Conservation (phyloP, 768 basidiomycete genomes). For the Amyloporia xantha region DNA sequence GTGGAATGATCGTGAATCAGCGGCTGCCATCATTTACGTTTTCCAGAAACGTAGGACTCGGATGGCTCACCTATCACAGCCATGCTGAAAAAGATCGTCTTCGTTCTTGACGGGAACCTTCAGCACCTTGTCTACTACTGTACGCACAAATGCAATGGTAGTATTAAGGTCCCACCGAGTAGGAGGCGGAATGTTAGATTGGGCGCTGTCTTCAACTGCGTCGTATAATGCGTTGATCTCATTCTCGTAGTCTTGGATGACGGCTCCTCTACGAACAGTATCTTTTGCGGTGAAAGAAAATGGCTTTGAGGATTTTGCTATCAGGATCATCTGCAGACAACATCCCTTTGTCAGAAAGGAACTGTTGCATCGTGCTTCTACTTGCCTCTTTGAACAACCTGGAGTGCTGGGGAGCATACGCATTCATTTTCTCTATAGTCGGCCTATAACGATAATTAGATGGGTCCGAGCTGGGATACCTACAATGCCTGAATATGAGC, state of each 20-base stretch:
- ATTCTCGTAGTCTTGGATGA: constrained; percentile 26
- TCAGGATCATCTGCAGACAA: constrained; percentile 26
- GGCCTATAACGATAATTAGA: constrained; percentile 13
- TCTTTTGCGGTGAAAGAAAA: constrained; percentile 28
- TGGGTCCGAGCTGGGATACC: neutral
- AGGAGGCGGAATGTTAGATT: constrained; percentile 26
- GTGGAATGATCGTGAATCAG: neutral
- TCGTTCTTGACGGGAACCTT: constrained; percentile 21
- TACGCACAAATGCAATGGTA: constrained; percentile 25
- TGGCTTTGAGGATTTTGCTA: constrained; percentile 25
- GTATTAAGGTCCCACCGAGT: constrained; percentile 19
- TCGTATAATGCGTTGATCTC: constrained; percentile 37
- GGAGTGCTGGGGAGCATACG: constrained; percentile 22
- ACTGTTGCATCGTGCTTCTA: too few species aligned
- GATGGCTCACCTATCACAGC: constrained; percentile 3
- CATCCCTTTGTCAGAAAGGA: too few species aligned
- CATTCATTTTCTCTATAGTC: constrained; percentile 20
- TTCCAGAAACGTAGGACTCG: too few species aligned
- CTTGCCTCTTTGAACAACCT: constrained; percentile 31
- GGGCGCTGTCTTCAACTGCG: constrained; percentile 26
- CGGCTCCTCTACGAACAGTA: constrained; percentile 22
- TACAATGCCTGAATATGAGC: neutral
- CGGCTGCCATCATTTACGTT: too few species aligned
- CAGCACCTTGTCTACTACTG: constrained; percentile 29
- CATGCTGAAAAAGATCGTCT: constrained; percentile 21